Percentiles rank a stretch among this genome's conserved stretches.
phyloP scores from a whole-genome alignment of 2,329 filamentous ascomycete species.

The Calonectria hongkongensis region DNA sequence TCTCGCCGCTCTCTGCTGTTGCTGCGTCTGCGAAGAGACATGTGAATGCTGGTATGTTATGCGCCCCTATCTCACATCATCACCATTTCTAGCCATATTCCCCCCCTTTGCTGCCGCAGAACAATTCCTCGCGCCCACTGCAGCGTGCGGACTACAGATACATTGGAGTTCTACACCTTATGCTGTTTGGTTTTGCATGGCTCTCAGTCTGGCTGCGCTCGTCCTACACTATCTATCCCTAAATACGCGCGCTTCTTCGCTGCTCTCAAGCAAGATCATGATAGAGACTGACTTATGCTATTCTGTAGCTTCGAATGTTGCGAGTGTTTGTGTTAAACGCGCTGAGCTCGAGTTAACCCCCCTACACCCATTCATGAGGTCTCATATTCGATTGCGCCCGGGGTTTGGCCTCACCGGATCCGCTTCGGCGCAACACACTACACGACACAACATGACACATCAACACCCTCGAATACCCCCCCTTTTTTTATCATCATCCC shows the following conservation, averaged over 20 bases:
- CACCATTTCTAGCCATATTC: not conserved
- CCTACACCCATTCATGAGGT: conserved; percentile 5
- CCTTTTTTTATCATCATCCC: not conserved
- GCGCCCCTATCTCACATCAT: conserved; percentile 22
- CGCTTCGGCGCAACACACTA: conserved; percentile 1
- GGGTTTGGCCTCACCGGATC: not conserved
- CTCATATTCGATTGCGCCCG: not conserved
- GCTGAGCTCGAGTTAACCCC: conserved; percentile 6
- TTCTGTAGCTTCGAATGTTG: conserved; percentile 62
- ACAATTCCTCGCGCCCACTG: conserved; percentile 18
- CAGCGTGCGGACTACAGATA: not conserved
- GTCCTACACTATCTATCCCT: not conserved
- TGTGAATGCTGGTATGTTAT: conserved; percentile 68
- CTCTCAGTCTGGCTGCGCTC: not conserved
- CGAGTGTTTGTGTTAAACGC: conserved; percentile 62
- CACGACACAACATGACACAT: conserved; percentile 17
- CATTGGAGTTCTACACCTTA: not conserved
- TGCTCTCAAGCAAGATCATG: not conserved
- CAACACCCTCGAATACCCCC: conserved; percentile 15
- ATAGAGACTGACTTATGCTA: not conserved
- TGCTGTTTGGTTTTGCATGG: not conserved
- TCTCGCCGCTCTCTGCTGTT: conserved; percentile 70
- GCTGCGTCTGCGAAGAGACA: conserved; percentile 69
- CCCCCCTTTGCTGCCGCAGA: conserved; percentile 15
- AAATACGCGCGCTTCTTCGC: not conserved